These are phyloP conservation scores for Heliamphora exappendiculata DNA, from an alignment of 148 eudicot species.

Conservation along the genomic window DNA sequence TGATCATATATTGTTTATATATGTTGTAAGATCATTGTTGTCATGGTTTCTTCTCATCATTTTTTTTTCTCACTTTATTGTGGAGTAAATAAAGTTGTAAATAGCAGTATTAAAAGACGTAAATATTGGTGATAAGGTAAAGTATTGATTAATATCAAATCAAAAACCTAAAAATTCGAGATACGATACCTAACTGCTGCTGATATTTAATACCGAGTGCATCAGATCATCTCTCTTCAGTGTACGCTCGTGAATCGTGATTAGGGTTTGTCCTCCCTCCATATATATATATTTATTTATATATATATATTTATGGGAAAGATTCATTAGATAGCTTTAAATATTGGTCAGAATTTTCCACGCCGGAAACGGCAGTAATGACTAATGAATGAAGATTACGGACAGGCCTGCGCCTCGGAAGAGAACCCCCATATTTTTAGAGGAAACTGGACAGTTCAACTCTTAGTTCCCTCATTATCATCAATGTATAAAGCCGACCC, in stretches of 20 bases:
- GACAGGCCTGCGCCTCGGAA: neutral
- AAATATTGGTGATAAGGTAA: no score
- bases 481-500: neutral
- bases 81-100: no score
- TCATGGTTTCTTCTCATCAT: neutral
- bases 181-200: no score
- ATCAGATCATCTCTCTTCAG: conserved; percentile 11
- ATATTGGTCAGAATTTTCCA: neutral
- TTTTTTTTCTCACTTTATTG: no score
- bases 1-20: neutral
- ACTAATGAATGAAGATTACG: neutral
- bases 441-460: neutral
- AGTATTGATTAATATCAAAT: no score
- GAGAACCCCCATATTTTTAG: neutral
- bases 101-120: no score
- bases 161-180: no score
- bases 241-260: conserved; percentile 16
- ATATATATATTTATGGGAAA: neutral
- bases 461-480: conserved; percentile 5
- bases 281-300: neutral
- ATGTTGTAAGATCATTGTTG: neutral
- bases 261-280: conserved; percentile 16
- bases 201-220: no score
- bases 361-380: conserved; percentile 4
- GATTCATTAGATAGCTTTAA: neutral